These are phyloP conservation scores for Rhexocercosporidium sp. DNA, from an alignment of 2,329 filamentous ascomycete genomes.

Conservation along the genomic window DNA sequence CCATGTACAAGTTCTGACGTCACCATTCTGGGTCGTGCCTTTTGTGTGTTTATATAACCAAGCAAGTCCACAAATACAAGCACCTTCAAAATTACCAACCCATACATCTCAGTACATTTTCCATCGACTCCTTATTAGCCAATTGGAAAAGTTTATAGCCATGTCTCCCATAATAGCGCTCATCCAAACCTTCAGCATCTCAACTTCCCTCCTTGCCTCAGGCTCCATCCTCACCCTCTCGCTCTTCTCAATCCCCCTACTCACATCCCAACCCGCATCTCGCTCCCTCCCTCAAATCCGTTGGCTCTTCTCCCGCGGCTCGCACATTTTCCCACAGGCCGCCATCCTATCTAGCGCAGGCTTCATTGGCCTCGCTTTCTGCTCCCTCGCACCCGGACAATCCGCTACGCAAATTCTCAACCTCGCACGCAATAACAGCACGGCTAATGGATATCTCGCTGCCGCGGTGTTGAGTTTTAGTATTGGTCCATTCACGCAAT, in stretches of 20 bases:
- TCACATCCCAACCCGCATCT: constrained; percentile 13
- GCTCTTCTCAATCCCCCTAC: constrained; percentile 11
- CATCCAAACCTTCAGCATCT: background rate
- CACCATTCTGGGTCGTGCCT: too few relatives aligned
- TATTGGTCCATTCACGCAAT: constrained; percentile 10
- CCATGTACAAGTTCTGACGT: too few relatives aligned
- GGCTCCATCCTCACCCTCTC: constrained; percentile 3
- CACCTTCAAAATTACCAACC: too few relatives aligned
- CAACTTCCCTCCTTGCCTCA: constrained; percentile 3
- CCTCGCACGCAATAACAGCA: background rate
- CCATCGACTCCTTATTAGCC: too few relatives aligned
- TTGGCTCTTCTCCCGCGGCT: constrained; percentile 18
- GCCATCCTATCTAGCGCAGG: constrained; percentile 5
- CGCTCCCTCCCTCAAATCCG: constrained; percentile 16
- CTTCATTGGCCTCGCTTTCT: constrained; percentile 7
- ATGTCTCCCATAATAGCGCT: background rate
- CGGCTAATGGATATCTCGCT: background rate
- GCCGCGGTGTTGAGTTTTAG: background rate
- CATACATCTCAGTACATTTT: too few relatives aligned
- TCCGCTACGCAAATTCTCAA: background rate
- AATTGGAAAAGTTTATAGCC: too few relatives aligned
- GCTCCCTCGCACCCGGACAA: background rate
- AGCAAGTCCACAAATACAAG: too few relatives aligned
- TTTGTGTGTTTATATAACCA: too few relatives aligned
- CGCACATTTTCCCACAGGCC: constrained; percentile 10